A percentile compares a stretch with the other conserved stretches of the same genome.
Evolutionary conservation across 192 early-diverging fungal genomes (phyloP).

Genomic region (Coemansia sp.): DNA sequence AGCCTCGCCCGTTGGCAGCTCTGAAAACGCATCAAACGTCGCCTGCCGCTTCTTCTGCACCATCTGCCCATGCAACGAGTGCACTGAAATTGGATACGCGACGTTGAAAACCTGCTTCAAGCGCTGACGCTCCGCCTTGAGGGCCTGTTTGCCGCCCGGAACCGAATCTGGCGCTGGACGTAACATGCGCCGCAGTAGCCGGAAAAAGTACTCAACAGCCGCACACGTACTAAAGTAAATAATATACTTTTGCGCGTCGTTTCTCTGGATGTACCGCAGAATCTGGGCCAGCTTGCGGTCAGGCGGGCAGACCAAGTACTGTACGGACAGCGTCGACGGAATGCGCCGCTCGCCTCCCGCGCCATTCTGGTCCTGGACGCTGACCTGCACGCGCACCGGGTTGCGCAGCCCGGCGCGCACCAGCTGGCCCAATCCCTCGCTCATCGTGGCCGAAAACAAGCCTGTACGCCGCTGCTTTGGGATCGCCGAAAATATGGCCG

Average conservation of each 20-base stretch:
- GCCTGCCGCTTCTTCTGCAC: slow-evolving; percentile 80
- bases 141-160: slow-evolving; percentile 38
- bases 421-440: slow-evolving; percentile 79
- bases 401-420: slow-evolving; percentile 88
- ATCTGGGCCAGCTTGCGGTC: slow-evolving; percentile 82
- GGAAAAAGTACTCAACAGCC: slow-evolving; percentile 92
- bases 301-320: slow-evolving; percentile 74
- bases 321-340: slow-evolving; percentile 60
- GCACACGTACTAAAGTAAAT: slow-evolving; percentile 96
- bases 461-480: slow-evolving; percentile 96
- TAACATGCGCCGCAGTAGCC: slow-evolving; percentile 53
- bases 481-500: slow-evolving; percentile 72
- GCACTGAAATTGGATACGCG: slow-evolving; percentile 28
- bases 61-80: slow-evolving; percentile 92
- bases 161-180: slow-evolving; percentile 21
- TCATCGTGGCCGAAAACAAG: slow-evolving; percentile 96
- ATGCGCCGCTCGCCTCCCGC: slow-evolving; percentile 21
- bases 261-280: slow-evolving; percentile 61
- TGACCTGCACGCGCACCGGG: slow-evolving; percentile 84
- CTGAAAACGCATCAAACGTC: slow-evolving; percentile 74
- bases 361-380: slow-evolving; percentile 77
- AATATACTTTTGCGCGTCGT: slow-evolving; percentile 76
- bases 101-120: slow-evolving; percentile 15
- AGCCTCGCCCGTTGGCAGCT: slow-evolving; percentile 61
- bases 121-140: slow-evolving; percentile 26